Conservation (phyloP, 345 rosid species). For the Zanthoxylum bungeanum region DNA sequence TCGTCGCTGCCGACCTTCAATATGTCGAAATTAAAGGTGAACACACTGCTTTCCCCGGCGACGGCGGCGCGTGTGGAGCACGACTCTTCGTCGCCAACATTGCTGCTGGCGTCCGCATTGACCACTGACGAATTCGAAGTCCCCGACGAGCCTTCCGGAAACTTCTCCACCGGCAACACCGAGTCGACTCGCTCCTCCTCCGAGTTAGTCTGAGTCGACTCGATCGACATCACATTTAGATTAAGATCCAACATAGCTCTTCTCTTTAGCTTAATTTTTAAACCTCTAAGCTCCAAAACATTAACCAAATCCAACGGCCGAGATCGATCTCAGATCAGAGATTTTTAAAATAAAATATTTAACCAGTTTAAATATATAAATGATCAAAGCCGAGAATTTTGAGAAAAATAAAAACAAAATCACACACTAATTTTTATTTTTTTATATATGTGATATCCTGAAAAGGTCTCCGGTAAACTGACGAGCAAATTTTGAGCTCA, state of each 20-base stretch:
- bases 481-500: background rate
- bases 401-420: background rate
- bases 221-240: constrained; percentile 55
- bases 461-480: constrained; percentile 5
- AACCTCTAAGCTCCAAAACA: constrained; percentile 4
- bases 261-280: background rate
- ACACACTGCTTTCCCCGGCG: constrained; percentile 24
- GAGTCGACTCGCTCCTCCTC: constrained; percentile 44
- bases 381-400: constrained; percentile 2
- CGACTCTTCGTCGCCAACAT: constrained; percentile 62
- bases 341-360: too few relatives aligned
- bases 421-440: too few relatives aligned
- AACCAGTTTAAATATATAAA: too few relatives aligned
- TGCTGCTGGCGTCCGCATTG: constrained; percentile 65
- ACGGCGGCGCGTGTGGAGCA: constrained; percentile 57
- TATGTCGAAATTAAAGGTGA: constrained; percentile 64
- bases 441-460: background rate
- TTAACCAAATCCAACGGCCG: constrained; percentile 15
- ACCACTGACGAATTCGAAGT: constrained; percentile 85
- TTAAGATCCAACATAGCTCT: constrained; percentile 87
- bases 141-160: constrained; percentile 53
- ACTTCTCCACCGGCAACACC: constrained; percentile 25
- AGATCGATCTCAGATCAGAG: constrained; percentile 23
- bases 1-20: constrained; percentile 49
- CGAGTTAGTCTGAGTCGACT: constrained; percentile 40